Evolutionary conservation across 345 rosid species (phyloP).

Genomic region (Geranium brycei): DNA sequence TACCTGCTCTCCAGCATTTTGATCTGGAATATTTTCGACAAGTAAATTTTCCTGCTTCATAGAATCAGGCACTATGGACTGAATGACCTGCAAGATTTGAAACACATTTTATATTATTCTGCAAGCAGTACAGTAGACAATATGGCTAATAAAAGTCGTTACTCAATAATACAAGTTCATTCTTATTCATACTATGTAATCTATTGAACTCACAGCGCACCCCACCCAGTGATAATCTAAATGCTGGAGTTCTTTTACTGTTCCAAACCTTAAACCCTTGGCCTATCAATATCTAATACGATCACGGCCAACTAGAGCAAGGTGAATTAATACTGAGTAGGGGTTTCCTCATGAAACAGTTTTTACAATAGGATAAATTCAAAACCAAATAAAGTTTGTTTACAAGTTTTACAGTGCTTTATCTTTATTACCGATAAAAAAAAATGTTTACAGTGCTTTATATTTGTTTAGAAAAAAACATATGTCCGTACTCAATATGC

Average conservation of each 20-base stretch:
- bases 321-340: background rate
- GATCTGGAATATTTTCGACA: slow-evolving; percentile 74
- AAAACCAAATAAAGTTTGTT: too few species aligned
- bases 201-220: background rate
- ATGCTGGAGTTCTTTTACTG: background rate
- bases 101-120: background rate
- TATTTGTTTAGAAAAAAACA: too few species aligned
- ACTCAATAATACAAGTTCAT: background rate
- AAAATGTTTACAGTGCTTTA: too few species aligned
- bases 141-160: background rate
- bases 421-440: too few species aligned
- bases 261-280: background rate
- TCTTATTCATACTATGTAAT: background rate
- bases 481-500: too few species aligned
- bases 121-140: background rate
- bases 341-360: background rate
- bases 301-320: background rate
- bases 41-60: slow-evolving; percentile 56
- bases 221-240: background rate
- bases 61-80: slow-evolving; percentile 48
- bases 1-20: slow-evolving; percentile 92
- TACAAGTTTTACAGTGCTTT: too few species aligned
- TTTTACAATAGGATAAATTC: too few species aligned
- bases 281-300: background rate
- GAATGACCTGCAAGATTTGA: slow-evolving; percentile 37